Conservation (phyloP, 1,284 basidiomycete species). For the Golubevia pallescens region DNA sequence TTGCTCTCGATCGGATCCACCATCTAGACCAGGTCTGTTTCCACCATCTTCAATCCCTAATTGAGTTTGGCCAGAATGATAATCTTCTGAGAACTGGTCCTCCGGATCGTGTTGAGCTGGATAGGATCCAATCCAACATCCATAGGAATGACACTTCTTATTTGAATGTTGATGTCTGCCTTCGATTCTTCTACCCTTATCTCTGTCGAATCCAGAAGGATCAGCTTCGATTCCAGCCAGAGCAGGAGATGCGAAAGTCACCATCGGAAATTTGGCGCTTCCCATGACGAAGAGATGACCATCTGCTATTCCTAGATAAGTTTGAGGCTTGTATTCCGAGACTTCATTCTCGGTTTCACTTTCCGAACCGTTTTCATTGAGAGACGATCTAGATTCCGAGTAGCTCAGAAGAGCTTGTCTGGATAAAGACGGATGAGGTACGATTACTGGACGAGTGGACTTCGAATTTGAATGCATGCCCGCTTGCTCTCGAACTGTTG, state of each 20-base stretch:
- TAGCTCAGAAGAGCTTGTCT: background rate
- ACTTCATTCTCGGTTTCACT: background rate
- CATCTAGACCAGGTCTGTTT: constrained; percentile 16
- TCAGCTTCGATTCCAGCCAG: background rate
- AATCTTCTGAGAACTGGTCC: background rate
- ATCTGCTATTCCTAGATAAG: background rate
- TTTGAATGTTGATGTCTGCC: constrained; percentile 1
- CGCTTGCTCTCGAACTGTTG: background rate
- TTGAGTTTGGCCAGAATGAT: background rate
- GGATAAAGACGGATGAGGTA: constrained; percentile 32
- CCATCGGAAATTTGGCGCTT: background rate
- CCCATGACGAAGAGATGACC: constrained; percentile 1
- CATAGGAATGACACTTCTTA: constrained; percentile 27
- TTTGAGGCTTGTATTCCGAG: background rate
- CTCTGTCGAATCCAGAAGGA: background rate
- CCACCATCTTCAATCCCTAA: background rate
- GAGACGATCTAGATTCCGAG: background rate
- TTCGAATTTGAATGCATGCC: background rate
- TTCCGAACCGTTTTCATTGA: background rate
- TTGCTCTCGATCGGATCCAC: constrained; percentile 18
- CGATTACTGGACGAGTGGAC: constrained; percentile 25
- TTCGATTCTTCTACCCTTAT: constrained; percentile 5
- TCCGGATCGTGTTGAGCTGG: constrained; percentile 17
- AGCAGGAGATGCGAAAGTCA: background rate
- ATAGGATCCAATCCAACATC: constrained; percentile 49